Evolutionary conservation across 495 filamentous ascomycete species (phyloP).

Genomic region (Trichoderma reesei): DNA sequence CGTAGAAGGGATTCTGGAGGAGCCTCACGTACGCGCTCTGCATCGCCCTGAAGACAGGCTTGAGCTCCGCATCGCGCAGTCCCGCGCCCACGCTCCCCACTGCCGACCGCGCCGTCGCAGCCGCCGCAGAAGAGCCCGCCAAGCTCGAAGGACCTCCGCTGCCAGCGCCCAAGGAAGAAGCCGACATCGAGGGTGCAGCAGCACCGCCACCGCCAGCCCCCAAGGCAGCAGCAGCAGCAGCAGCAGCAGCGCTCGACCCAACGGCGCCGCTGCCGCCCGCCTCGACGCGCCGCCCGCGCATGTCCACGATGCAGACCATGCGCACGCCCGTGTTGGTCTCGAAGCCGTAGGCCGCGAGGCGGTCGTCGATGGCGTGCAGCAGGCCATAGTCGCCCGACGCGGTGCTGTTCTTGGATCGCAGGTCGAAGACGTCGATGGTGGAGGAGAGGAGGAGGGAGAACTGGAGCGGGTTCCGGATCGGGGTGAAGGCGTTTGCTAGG

Average conservation of each 20-base stretch:
- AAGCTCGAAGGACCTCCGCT: conserved; percentile 1
- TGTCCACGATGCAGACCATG: conserved; percentile 80
- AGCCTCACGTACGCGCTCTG: conserved; percentile 85
- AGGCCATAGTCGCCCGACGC: conserved; percentile 79
- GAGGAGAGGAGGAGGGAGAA: conserved; percentile 86
- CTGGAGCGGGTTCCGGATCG: conserved; percentile 56
- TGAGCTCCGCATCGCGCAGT: conserved; percentile 73
- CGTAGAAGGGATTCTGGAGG: conserved; percentile 91
- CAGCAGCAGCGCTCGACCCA: neutral
- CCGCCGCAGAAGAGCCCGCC: conserved; percentile 11
- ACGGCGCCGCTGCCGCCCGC: conserved; percentile 13
- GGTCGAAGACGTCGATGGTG: conserved; percentile 87
- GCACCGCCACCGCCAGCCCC: conserved; percentile 4
- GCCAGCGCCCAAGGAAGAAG: neutral
- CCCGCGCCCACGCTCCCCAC: conserved; percentile 27
- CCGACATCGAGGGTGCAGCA: conserved; percentile 18
- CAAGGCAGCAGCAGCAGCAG: conserved; percentile 5
- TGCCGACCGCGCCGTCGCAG: conserved; percentile 22
- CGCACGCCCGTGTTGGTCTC: conserved; percentile 93
- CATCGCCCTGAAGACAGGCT: conserved; percentile 75
- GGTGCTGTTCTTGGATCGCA: conserved; percentile 56
- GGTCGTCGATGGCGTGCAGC: conserved; percentile 85
- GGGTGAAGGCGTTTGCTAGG: conserved; percentile 30
- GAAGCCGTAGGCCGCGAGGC: conserved; percentile 86
- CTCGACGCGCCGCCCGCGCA: conserved; percentile 49